A percentile compares a stretch with the other conserved stretches of the same genome.
Conservation (phyloP, 1,284 basidiomycete genomes). For the Malassezia caprae region DNA sequence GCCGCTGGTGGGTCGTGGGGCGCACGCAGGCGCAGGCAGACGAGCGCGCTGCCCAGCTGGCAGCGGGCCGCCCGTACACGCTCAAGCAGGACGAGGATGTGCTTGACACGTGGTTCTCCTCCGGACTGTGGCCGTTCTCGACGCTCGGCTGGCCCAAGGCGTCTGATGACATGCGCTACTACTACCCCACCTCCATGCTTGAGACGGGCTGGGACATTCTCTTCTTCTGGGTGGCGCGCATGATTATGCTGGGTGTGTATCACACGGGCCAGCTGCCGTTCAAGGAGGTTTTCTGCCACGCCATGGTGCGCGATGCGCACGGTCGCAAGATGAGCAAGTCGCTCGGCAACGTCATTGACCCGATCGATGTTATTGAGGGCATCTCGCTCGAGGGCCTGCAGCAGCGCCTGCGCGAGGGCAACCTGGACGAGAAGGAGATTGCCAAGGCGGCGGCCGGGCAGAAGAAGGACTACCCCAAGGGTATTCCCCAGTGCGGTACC, state of each 20-base stretch:
- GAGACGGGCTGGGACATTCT: slow-evolving; percentile 99
- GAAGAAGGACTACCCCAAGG: slow-evolving; percentile 98
- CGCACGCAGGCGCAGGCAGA: slow-evolving; percentile 69
- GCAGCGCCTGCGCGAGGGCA: slow-evolving; percentile 76
- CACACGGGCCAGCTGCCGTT: slow-evolving; percentile 88
- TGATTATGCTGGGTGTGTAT: slow-evolving; percentile 86
- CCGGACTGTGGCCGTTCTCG: slow-evolving; percentile 94
- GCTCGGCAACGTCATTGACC: slow-evolving; percentile 95
- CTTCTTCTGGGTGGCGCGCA: slow-evolving; percentile 99
- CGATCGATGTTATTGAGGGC: slow-evolving; percentile 88
- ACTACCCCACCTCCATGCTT: slow-evolving; percentile 78
- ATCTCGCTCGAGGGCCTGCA: slow-evolving; percentile 73
- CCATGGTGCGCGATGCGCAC: slow-evolving; percentile 97
- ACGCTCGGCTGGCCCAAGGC: slow-evolving; percentile 89
- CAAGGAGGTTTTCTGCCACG: slow-evolving; percentile 94
- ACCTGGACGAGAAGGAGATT: slow-evolving; percentile 89
- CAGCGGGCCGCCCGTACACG: slow-evolving; percentile 60
- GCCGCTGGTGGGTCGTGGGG: slow-evolving; percentile 69
- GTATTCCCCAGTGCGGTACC: slow-evolving; percentile 95
- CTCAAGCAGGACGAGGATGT: slow-evolving; percentile 95
- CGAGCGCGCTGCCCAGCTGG: slow-evolving; percentile 64
- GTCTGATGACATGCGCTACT: slow-evolving; percentile 51
- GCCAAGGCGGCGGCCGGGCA: slow-evolving; percentile 81
- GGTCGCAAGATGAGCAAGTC: slow-evolving; percentile 99
- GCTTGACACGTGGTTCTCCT: slow-evolving; percentile 98